Conservation (phyloP, 768 basidiomycete species). For the Dioszegia hungarica region DNA sequence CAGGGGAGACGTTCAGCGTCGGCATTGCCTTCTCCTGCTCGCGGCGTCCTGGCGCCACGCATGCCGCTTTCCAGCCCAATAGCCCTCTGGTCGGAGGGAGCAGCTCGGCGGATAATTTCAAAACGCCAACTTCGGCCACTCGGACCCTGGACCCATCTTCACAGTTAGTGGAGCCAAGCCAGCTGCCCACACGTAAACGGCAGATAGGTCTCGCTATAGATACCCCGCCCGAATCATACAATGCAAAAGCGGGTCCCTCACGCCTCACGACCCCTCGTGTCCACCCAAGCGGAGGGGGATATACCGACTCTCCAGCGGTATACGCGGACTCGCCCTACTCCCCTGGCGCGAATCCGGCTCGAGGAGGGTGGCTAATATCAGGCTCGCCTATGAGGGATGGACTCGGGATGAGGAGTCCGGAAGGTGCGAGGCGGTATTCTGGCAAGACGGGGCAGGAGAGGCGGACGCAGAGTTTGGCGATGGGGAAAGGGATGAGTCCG, state of each 20-base stretch:
- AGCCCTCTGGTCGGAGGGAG: too few relatives aligned
- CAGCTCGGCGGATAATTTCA: neutral
- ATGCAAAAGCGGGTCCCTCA: constrained; percentile 35
- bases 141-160: neutral
- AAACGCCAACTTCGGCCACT: neutral
- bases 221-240: neutral
- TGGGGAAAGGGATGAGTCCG: constrained; percentile 41
- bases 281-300: too few relatives aligned
- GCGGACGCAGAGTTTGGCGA: constrained; percentile 30
- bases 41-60: constrained; percentile 40
- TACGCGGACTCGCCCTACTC: constrained; percentile 16
- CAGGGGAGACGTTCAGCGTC: constrained; percentile 80
- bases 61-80: too few relatives aligned
- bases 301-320: constrained; percentile 3
- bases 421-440: constrained; percentile 10
- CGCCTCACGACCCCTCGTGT: constrained; percentile 6
- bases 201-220: constrained; percentile 23
- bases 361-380: neutral
- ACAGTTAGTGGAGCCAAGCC: neutral
- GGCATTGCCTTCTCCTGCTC: constrained; percentile 84
- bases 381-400: constrained; percentile 13
- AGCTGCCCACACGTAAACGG: constrained; percentile 12
- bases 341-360: constrained; percentile 27
- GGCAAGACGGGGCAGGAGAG: constrained; percentile 17
- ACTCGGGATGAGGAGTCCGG: constrained; percentile 30